Percentiles rank a stretch among this genome's conserved stretches.
These are phyloP conservation scores for Colletotrichum gigasporum DNA, from an alignment of 2,329 filamentous ascomycete genomes.

Conservation along the genomic window DNA sequence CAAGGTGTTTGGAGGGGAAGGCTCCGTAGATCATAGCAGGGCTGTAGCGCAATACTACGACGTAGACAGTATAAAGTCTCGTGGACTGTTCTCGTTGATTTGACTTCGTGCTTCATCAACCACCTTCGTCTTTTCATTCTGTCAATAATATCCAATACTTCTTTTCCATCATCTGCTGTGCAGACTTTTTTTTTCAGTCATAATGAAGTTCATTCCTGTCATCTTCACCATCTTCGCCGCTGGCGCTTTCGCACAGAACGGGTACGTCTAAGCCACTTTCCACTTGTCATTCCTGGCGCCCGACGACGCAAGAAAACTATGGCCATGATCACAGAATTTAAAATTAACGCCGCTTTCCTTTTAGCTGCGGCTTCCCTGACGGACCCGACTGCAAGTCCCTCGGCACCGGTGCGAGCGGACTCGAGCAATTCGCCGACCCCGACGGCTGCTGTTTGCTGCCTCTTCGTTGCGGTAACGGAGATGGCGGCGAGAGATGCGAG, in stretches of 20 bases:
- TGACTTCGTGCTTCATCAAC: neutral
- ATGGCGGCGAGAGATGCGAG: constrained; percentile 18
- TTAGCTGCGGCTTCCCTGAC: constrained; percentile 10
- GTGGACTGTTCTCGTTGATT: no score
- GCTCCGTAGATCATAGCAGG: no score
- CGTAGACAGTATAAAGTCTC: no score
- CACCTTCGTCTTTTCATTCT: no score
- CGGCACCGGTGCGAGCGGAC: neutral
- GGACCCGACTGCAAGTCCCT: constrained; percentile 9
- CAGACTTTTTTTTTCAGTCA: neutral
- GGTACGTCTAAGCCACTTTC: neutral
- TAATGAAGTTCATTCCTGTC: neutral
- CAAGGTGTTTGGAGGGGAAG: neutral
- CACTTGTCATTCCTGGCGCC: no score
- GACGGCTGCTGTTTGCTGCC: constrained; percentile 12
- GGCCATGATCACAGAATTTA: no score
- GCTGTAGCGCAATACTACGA: no score
- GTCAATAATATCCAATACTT: neutral
- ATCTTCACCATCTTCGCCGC: neutral
- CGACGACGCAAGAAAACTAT: no score
- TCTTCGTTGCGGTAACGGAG: constrained; percentile 3
- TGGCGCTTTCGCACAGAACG: neutral
- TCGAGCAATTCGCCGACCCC: constrained; percentile 16
- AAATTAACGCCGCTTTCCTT: no score
- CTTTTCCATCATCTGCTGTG: neutral